phyloP scores from a whole-genome alignment of 768 basidiomycete species.

The Chalciporus piperatus region DNA sequence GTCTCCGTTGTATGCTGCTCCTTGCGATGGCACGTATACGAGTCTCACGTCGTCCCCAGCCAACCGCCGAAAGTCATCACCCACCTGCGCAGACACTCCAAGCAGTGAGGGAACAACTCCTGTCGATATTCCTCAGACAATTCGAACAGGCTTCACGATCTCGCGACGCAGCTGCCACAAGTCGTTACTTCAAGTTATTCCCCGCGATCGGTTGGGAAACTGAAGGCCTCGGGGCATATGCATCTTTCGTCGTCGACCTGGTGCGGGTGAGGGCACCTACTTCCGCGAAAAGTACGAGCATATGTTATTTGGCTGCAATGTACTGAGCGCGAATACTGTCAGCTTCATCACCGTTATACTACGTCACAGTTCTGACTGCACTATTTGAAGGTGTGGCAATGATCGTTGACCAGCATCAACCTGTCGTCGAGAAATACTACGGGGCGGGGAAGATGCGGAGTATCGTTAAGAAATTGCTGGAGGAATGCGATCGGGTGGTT shows the following conservation, averaged over 20 bases:
- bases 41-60: constrained; percentile 45
- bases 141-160: constrained; percentile 80
- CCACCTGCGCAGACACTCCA: constrained; percentile 85
- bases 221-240: constrained; percentile 90
- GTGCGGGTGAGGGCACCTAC: constrained; percentile 76
- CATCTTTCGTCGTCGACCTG: constrained; percentile 87
- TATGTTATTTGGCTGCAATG: constrained; percentile 5
- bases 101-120: constrained; percentile 67
- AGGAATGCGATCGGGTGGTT: constrained; percentile 86
- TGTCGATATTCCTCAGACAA: constrained; percentile 72
- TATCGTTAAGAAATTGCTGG: constrained; percentile 71
- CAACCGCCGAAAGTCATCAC: constrained; percentile 82
- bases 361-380: constrained; percentile 83
- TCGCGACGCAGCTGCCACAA: constrained; percentile 83
- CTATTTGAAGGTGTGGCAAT: constrained; percentile 94
- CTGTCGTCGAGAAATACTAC: constrained; percentile 98
- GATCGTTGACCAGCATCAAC: constrained; percentile 97
- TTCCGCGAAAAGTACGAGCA: constrained; percentile 71
- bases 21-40: not conserved
- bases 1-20: constrained; percentile 70
- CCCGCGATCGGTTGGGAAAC: constrained; percentile 92
- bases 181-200: constrained; percentile 95
- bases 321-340: constrained; percentile 10
- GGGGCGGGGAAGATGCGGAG: constrained; percentile 82
- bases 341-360: constrained; percentile 94